Conservation (phyloP, 2,329 filamentous ascomycete species). For the Ophiostoma pallidulum region DNA sequence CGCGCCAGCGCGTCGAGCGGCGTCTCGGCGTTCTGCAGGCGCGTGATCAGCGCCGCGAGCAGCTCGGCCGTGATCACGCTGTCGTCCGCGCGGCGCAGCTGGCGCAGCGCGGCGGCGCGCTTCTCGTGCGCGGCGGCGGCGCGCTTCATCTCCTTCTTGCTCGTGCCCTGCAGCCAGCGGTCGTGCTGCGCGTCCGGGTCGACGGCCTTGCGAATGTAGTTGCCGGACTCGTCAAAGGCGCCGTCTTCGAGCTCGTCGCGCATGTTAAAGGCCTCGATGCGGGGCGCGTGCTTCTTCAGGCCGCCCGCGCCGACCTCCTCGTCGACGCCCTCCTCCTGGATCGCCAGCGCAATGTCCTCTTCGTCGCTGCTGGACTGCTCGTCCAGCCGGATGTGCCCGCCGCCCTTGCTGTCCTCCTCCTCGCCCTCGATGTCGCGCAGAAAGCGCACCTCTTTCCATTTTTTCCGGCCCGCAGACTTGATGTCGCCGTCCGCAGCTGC, state of each 20-base stretch:
- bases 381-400: conserved; percentile 4
- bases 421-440: conserved; percentile 70
- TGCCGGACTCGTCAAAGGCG: conserved; percentile 80
- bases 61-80: conserved; percentile 80
- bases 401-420: conserved; percentile 38
- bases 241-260: conserved; percentile 84
- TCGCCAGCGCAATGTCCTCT: conserved; percentile 64
- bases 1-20: conserved; percentile 79
- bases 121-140: conserved; percentile 82
- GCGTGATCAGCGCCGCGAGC: conserved; percentile 60
- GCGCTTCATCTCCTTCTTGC: conserved; percentile 84
- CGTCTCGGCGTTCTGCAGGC: conserved; percentile 73
- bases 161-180: conserved; percentile 82
- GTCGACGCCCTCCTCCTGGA: conserved; percentile 67
- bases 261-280: conserved; percentile 95
- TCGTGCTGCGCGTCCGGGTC: conserved; percentile 90
- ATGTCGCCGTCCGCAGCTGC: conserved; percentile 22
- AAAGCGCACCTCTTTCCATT: conserved; percentile 53
- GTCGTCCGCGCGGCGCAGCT: conserved; percentile 66
- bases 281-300: conserved; percentile 85
- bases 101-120: conserved; percentile 65
- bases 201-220: conserved; percentile 79
- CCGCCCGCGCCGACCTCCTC: conserved; percentile 84
- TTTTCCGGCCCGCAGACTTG: conserved; percentile 34
- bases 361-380: conserved; percentile 40